These are phyloP conservation scores for Arxiozyma slooffiae DNA, from an alignment of 1,139 yeast species.

Conservation along the genomic window DNA sequence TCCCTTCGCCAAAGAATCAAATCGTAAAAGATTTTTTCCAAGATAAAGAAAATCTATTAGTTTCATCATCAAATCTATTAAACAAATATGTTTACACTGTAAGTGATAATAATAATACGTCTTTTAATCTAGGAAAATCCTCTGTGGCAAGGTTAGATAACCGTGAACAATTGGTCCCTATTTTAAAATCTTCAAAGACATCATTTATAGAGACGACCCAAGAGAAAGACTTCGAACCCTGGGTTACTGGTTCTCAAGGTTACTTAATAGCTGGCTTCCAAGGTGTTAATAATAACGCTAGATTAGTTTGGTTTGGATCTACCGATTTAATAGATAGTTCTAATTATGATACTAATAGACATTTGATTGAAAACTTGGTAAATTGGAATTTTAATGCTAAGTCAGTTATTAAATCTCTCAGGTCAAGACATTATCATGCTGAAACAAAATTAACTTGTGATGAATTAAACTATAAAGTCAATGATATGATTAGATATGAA, in stretches of 20 bases:
- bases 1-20: conserved; percentile 71
- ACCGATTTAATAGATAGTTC: conserved; percentile 39
- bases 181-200: conserved; percentile 59
- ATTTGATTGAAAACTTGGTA: conserved; percentile 42
- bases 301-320: conserved; percentile 76
- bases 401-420: conserved; percentile 50
- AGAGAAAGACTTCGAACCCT: conserved; percentile 39
- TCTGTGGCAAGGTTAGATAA: conserved; percentile 49
- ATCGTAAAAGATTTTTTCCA: conserved; percentile 58
- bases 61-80: conserved; percentile 17
- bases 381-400: conserved; percentile 71
- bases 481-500: conserved; percentile 55
- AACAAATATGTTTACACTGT: conserved; percentile 19
- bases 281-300: conserved; percentile 60
- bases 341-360: conserved; percentile 24
- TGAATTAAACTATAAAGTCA: conserved; percentile 53
- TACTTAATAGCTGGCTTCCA: conserved; percentile 73
- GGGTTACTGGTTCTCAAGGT: conserved; percentile 79
- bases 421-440: conserved; percentile 39
- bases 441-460: conserved; percentile 38
- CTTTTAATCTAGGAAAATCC: conserved; percentile 31
- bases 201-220: conserved; percentile 38
- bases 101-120: conserved; percentile 12
- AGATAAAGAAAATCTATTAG: conserved; percentile 12
- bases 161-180: conserved; percentile 59